A percentile compares a stretch with the other conserved stretches of the same genome.
These are phyloP conservation scores for Luvunga scandens DNA, from an alignment of 345 rosid species.

Conservation along the genomic window DNA sequence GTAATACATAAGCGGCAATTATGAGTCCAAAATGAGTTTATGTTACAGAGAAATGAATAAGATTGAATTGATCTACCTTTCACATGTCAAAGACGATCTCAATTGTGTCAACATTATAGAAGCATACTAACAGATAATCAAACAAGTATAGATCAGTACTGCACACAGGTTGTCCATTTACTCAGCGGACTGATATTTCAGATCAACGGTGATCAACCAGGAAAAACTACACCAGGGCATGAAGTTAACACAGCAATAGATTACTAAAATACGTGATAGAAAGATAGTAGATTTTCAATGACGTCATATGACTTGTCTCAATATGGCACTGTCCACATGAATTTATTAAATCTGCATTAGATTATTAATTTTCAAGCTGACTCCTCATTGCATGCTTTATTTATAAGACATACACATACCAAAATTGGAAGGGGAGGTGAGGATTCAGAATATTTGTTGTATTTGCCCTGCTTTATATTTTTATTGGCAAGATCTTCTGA, in stretches of 20 bases:
- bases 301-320: background rate
- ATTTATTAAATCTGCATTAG: background rate
- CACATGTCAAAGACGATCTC: background rate
- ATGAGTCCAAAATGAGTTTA: too few relatives aligned
- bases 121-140: background rate
- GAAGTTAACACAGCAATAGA: background rate
- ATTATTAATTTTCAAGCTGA: background rate
- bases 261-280: background rate
- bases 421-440: background rate
- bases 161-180: background rate
- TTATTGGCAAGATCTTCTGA: background rate
- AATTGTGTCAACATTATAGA: background rate
- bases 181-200: background rate
- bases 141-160: background rate
- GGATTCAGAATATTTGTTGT: background rate
- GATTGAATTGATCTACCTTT: background rate
- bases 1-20: background rate
- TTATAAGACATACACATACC: background rate
- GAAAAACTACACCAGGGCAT: background rate
- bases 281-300: background rate
- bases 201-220: background rate
- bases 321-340: background rate
- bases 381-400: background rate
- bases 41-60: background rate
- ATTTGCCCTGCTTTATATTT: background rate